Evolutionary conservation across 2,329 filamentous ascomycete genomes (phyloP), one percentile per base, ranked within the genome.

Genomic region (Botrytis deweyae): DNA sequence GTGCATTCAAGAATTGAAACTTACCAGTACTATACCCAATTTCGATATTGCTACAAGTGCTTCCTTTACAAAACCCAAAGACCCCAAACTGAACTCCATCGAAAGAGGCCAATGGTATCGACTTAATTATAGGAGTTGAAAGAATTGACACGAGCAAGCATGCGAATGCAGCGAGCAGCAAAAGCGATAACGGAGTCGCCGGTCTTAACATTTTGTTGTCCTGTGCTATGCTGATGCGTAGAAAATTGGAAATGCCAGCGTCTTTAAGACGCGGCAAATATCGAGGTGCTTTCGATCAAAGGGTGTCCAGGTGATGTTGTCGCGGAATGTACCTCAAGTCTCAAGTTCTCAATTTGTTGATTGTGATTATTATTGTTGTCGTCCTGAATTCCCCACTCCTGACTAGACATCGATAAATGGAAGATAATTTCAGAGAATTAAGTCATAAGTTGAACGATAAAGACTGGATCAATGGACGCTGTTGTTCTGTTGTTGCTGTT

Each of bases 51-150:
- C 89, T 93, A 83, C 96, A 98, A 74, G 83, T 80, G 76, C 81
- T 82, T 58, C 84, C 85, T 77, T 89, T 87, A 83, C 96, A 99
- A 80, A 90, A 97, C 40, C 96, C 96, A 85, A 98, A 95, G 67
- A 98, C 95, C 67, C 96, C 96, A 85, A 97, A 98, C 78, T 90
- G 91, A 78, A 93, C 89, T 79, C 91, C 90, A 61, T 91, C 84
- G 81, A 91, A 95, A 70, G 89, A 90, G 55, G 93, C 95, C 61
- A 99, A 87, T 16, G 94, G 93, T 65, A 99, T 97, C 40, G 87
- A 88, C 80, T 92, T 90, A 81, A 98, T 92, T 78, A 99, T 90
- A 29, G 96, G 96, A 0, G 94, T 95, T 1, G 95, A 97, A n/a
- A 99, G 85, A 58, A 95, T 93, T 65, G 94, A 93, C 58, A 99